Conservation (phyloP, 176 grass and related monocot species). For the Musa acuminata region DNA sequence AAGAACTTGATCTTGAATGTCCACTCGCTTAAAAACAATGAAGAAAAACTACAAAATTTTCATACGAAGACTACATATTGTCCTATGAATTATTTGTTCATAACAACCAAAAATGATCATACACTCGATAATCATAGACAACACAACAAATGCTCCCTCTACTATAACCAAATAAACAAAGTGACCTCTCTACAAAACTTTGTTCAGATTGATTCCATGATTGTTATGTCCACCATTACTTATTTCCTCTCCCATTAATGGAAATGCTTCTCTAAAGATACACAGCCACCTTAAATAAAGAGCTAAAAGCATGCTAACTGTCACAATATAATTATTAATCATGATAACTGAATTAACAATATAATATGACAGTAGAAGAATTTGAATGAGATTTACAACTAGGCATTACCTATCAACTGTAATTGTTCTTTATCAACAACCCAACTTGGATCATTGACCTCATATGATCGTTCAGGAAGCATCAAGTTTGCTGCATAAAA, state of each 20-base stretch:
- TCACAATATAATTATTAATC: not conserved
- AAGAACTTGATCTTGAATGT: no score
- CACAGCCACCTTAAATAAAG: not conserved
- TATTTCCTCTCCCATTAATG: not conserved
- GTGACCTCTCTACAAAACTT: not conserved
- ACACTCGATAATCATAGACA: no score
- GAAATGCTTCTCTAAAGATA: not conserved
- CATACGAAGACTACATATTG: no score
- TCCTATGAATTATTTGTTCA: no score
- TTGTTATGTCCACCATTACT: not conserved
- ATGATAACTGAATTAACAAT: not conserved
- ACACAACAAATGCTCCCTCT: not conserved
- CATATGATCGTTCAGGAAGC: slow-evolving; percentile 32
- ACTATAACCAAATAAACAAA: not conserved
- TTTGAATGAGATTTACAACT: not conserved
- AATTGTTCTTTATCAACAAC: slow-evolving; percentile 63
- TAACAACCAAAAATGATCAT: no score
- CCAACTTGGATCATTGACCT: slow-evolving; percentile 63
- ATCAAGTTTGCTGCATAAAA: slow-evolving; percentile 13
- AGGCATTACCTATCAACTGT: slow-evolving; percentile 54
- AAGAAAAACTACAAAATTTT: no score
- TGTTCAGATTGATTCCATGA: not conserved
- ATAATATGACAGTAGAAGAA: not conserved
- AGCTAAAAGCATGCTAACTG: not conserved
- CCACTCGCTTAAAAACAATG: no score